Evolutionary conservation across 768 basidiomycete genomes (phyloP).

Genomic region (Termitomyces sp.): DNA sequence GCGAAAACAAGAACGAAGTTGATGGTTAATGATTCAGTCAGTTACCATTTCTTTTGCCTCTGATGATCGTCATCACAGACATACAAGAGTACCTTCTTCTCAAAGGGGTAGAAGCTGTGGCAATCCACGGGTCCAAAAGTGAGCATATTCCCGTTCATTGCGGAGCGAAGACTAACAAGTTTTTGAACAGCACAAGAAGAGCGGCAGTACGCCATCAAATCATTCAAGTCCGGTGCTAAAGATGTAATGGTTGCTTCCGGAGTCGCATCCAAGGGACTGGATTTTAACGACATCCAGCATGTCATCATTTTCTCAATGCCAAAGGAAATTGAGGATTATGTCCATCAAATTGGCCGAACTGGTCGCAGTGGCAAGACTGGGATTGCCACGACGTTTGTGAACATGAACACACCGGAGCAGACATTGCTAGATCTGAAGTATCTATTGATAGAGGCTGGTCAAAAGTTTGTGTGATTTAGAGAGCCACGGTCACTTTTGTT

Average conservation of each 20-base stretch:
- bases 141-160: constrained; percentile 19
- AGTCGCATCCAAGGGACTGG: constrained; percentile 96
- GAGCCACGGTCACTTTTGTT: not conserved
- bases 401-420: constrained; percentile 96
- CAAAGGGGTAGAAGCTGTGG: constrained; percentile 97
- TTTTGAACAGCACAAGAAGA: constrained; percentile 82
- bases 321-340: constrained; percentile 99
- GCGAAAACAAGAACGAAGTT: constrained; percentile 99
- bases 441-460: constrained; percentile 92
- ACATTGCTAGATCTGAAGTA: constrained; percentile 97
- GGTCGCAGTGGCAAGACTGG: constrained; percentile 98
- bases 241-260: constrained; percentile 99
- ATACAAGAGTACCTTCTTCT: constrained; percentile 96
- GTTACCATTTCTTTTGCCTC: not conserved
- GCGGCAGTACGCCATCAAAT: constrained; percentile 97
- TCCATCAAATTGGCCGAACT: constrained; percentile 98
- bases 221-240: constrained; percentile 95
- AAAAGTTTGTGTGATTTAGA: constrained; percentile 62
- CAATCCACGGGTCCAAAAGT: constrained; percentile 98
- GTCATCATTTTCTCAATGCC: constrained; percentile 99
- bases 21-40: constrained; percentile 57
- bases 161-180: not conserved
- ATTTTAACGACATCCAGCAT: constrained; percentile 98
- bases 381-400: constrained; percentile 98
- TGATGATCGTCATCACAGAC: constrained; percentile 44